Percentiles rank a stretch among this genome's conserved stretches.
Evolutionary conservation across 2,329 filamentous ascomycete species (phyloP).

Genomic region (Apiospora kogelbergensis): DNA sequence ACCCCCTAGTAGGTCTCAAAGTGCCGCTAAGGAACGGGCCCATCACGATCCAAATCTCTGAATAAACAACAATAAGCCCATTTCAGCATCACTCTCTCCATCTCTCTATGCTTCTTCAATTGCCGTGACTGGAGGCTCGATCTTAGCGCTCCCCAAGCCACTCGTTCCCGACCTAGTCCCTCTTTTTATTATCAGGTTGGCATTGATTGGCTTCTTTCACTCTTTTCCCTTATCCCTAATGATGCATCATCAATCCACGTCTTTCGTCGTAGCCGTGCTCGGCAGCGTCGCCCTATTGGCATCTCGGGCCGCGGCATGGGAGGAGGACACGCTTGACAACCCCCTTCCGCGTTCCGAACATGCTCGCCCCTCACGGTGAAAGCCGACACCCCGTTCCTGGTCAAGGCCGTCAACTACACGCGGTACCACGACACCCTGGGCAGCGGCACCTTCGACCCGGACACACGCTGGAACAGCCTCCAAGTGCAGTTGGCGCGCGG

Average conservation of each 20-base stretch:
- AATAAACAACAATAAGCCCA: background rate
- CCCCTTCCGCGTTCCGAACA: constrained; percentile 9
- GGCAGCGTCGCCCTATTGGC: background rate
- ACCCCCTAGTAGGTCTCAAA: background rate
- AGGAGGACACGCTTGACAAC: constrained; percentile 10
- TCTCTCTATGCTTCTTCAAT: no score
- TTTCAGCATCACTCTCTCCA: background rate
- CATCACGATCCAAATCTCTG: constrained; percentile 22
- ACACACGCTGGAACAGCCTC: constrained; percentile 9
- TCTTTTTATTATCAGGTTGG: no score
- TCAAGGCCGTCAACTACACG: constrained; percentile 16
- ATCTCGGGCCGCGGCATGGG: background rate
- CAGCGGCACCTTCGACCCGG: constrained; percentile 11
- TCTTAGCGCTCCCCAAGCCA: background rate
- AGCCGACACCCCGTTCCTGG: constrained; percentile 10
- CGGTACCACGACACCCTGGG: constrained; percentile 14
- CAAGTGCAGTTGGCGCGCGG: constrained; percentile 1
- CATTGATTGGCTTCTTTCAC: background rate
- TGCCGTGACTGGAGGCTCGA: background rate
- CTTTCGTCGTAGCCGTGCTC: background rate
- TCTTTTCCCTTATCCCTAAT: background rate
- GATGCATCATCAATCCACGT: constrained; percentile 1
- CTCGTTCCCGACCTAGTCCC: background rate
- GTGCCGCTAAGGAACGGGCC: background rate
- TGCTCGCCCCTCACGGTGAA: constrained; percentile 8